A percentile compares a stretch with the other conserved stretches of the same genome.
Evolutionary conservation across 2,329 filamentous ascomycete species (phyloP).

Genomic region (Botrytis elliptica): DNA sequence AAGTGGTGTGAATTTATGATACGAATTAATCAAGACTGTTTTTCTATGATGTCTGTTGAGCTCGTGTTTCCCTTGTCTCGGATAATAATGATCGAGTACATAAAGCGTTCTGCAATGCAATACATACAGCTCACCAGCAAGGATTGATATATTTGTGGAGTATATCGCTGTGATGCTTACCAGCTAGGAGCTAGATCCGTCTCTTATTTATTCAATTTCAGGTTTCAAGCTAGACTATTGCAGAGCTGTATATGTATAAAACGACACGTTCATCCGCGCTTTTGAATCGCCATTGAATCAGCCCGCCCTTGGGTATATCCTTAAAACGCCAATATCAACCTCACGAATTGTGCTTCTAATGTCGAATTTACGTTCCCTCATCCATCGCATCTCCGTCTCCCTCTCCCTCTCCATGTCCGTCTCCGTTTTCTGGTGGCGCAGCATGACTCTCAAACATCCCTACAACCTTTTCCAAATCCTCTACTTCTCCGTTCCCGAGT

Average conservation of each 20-base stretch:
- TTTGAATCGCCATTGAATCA: background rate
- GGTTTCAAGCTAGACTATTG: background rate
- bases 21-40: background rate
- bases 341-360: background rate
- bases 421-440: constrained; percentile 19
- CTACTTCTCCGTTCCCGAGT: constrained; percentile 53
- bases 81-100: background rate
- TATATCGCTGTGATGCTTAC: background rate
- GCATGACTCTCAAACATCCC: constrained; percentile 43
- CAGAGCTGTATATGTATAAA: background rate
- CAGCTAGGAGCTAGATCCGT: background rate
- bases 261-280: background rate
- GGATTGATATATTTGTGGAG: background rate
- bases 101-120: background rate
- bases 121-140: background rate
- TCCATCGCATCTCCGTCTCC: constrained; percentile 32
- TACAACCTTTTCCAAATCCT: constrained; percentile 54
- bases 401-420: constrained; percentile 20
- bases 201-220: background rate
- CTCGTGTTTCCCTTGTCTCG: background rate
- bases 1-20: background rate
- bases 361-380: constrained; percentile 19
- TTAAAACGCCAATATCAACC: constrained; percentile 18
- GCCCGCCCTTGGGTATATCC: constrained; percentile 16
- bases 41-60: background rate